Base-by-base conservation (phyloP, 495 filamentous ascomycete species). In the Amphirosellinia nigrospora region DNA sequence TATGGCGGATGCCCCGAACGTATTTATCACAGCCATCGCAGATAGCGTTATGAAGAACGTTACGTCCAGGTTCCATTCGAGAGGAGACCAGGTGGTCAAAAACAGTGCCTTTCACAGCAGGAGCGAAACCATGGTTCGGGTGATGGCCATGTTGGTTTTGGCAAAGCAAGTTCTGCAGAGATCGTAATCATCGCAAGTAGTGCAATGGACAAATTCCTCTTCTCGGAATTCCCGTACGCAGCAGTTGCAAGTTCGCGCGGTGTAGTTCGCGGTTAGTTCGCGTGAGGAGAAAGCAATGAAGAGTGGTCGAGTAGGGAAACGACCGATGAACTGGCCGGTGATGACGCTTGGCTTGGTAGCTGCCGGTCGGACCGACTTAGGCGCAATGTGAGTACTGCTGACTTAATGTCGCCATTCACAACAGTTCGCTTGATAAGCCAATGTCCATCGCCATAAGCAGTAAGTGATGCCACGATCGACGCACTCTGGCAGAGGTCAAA, bases 21-120 rank as follows among this genome's bases (percentile, higher is more conserved):
- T 86, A 88, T 86, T 91, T 91, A 69, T 99, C 93, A 79, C 96
- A 99, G 50, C 94, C 93, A 82, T 99, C 96, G 77, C 96, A 99
- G 72, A 96, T 89, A 48, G 96, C 96, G 63, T 90, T 90, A 82
- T 99, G 96, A 46, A 85, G 83, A 75, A 89, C 86, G 76, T 91
- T 91, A 64, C 95, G 92, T 60, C 96, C 96, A n/a, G 94, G 88
- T 34, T 85, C 81, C 73, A 94, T 91, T 64, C 93, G 90, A 64
- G 84, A 80, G 64, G 81, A 75, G n/a, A 90, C 83, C 26, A 84
- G 79, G 19, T 83, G 70, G 50, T 90, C 86, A 48, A 94, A 80
- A 11, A 75, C 73, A 5, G 86, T 84, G 11, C 86, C 86, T 34
- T 85, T 78, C 65, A 89, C 86, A 56, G 87, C 91, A 21, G 90